Evolutionary conservation across 2,329 filamentous ascomycete species (phyloP), one percentile per base, ranked within the genome.

Genomic region (Acrocalymma vagum): DNA sequence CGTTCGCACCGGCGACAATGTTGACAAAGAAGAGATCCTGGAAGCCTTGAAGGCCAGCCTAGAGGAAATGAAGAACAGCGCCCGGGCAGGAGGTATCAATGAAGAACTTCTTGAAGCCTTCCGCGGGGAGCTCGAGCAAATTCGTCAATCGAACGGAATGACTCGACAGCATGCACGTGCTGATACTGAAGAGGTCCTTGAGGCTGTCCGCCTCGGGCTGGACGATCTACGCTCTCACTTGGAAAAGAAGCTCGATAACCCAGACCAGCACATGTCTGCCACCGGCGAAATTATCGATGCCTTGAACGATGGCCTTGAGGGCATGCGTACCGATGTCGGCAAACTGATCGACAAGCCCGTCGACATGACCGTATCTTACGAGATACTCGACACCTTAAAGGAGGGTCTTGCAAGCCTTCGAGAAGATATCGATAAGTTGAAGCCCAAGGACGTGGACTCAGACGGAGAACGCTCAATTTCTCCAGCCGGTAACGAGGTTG

Each of bases 371-470:
- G 85, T 90, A 42, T 93, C 88, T 45, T 89, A 95, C 51, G 91
- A 96, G 69, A 92, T 96, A 36, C 78, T 96, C 1, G 89, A 96
- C 45, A 90, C 89, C 0, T 78, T 97, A 40, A 95, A 88, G 65
- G 80, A 85, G n/a, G 92, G 91, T 0, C 76, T 97, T 7, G 84
- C 87, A 28, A 81, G 80, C 25, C 79, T 97, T 11, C 85, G 85
- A 37, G 79, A 82, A 2, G 92, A 96, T 32, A 88, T 96, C 51
- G 87, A 91, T 41, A 78, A 79, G 14, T 77, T 96, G 25, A 87
- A 88, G n/a, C 83, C 86, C 16, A 72, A 70, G 27, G 63, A 58
- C 8, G 65, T 65, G 20, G 71, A 73, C 4, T 54, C 56, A n/a
- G 80, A 83, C 3, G 72, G 86, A 14, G 74, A 79, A 1, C 72